These are phyloP conservation scores for Rhizopus arrhizus DNA, from an alignment of 371 early-diverging fungal genomes.

Conservation along the genomic window DNA sequence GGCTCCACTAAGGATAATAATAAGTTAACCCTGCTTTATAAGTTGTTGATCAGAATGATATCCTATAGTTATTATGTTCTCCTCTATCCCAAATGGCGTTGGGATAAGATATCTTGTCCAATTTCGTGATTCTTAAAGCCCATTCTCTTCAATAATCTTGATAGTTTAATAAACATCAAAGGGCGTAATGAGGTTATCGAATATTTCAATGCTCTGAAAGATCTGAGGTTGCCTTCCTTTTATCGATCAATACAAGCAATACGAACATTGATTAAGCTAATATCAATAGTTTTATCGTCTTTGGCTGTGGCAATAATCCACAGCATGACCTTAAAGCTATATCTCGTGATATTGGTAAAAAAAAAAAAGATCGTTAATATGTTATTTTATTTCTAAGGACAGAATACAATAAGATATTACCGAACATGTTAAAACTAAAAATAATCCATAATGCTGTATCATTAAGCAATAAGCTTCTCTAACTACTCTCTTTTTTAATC, in stretches of 20 bases:
- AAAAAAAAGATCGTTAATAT: constrained; percentile 98
- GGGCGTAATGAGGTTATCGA: constrained; percentile 96
- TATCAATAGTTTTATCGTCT: constrained; percentile 98
- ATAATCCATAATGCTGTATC: constrained; percentile 96
- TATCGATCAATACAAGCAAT: constrained; percentile 98
- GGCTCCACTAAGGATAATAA: constrained; percentile 88
- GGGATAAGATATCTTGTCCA: constrained; percentile 92
- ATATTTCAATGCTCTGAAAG: constrained; percentile 96
- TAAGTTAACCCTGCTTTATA: constrained; percentile 94
- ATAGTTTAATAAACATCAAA: constrained; percentile 92
- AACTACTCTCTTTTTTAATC: constrained; percentile 67
- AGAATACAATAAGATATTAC: constrained; percentile 98
- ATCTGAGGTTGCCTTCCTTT: constrained; percentile 95
- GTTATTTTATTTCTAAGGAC: constrained; percentile 96
- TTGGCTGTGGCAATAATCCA: constrained; percentile 99
- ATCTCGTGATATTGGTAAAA: constrained; percentile 99
- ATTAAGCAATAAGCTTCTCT: constrained; percentile 98
- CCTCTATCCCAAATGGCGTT: constrained; percentile 95
- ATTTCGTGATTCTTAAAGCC: constrained; percentile 83
- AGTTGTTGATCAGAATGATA: constrained; percentile 84
- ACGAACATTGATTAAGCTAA: constrained; percentile 98
- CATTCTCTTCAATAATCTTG: constrained; percentile 93
- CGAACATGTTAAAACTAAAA: constrained; percentile 97
- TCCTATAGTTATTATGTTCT: constrained; percentile 90
- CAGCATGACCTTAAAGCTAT: constrained; percentile 99